Percentiles rank a stretch among this genome's conserved stretches.
These are phyloP conservation scores for Hypseocharis bilobata DNA, from an alignment of 441 rosid species.

Conservation along the genomic window DNA sequence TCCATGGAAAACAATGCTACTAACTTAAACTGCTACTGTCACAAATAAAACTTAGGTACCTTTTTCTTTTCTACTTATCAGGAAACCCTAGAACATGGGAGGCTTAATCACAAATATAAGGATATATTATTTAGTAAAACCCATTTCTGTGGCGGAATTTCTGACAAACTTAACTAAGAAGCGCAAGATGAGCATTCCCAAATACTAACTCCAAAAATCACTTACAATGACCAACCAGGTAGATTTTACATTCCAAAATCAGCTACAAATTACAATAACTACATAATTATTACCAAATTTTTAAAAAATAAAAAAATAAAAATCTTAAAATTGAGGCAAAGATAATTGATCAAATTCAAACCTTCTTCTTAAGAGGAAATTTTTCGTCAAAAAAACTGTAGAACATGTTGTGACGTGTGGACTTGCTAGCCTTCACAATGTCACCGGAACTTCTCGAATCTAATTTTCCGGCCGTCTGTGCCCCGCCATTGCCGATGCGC, in stretches of 20 bases:
- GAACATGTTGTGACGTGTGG: conserved; percentile 18
- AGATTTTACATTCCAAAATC: neutral
- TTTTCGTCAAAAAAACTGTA: conserved; percentile 36
- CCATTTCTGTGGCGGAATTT: too few relatives aligned
- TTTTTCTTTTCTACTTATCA: too few relatives aligned
- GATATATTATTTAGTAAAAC: too few relatives aligned
- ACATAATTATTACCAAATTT: too few relatives aligned
- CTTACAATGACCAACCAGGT: neutral
- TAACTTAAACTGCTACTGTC: too few relatives aligned
- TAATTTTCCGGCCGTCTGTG: conserved; percentile 15
- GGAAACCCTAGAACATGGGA: too few relatives aligned
- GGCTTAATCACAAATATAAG: too few relatives aligned
- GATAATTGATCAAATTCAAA: conserved; percentile 1
- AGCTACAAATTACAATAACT: neutral
- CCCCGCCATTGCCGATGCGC: neutral
- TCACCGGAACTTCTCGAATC: conserved; percentile 17
- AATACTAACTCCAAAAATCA: too few relatives aligned
- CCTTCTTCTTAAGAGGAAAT: conserved; percentile 43
- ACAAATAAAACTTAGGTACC: too few relatives aligned
- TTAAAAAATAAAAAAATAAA: neutral
- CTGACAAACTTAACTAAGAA: too few relatives aligned
- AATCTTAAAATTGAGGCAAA: neutral
- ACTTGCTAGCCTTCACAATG: conserved; percentile 11
- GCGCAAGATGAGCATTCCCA: too few relatives aligned
- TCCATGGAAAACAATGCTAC: too few relatives aligned